Evolutionary conservation across 805 yeast genomes (phyloP), one percentile per base, ranked within the genome.

Genomic region (Cyberlindnera euphorbiae): DNA sequence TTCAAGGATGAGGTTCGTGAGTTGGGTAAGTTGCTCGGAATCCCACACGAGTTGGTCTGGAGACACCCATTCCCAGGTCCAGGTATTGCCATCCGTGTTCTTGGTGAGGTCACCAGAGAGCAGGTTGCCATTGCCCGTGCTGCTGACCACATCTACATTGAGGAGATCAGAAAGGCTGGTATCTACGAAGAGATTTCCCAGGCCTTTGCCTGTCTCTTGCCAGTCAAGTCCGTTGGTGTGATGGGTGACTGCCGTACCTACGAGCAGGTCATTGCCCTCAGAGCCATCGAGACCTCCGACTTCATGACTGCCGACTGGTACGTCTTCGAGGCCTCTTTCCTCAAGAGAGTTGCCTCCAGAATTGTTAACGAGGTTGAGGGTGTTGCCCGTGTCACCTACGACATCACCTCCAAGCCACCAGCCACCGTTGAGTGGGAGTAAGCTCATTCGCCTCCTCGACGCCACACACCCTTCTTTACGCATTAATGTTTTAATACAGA

Each of bases 61-160:
- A 86, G 99, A 75, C 99, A 93, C 63, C 99, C 99, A 39, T 93
- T 93, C 95, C 99, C 99, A 55, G 99, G 99, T 62, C 99, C 99
- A 62, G 99, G 99, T 71, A 84, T 93, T 60, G 99, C 97, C 52
- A 93, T 93, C 63, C 82, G 99, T 68, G 94, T 93, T 38, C 72
- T 93, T 32, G 99, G 99, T 53, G 97, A 90, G 69, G 97, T 93
- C 46, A 85, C 96, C 41, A 83, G 78, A 50, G 79, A 72, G 49
- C 98, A 93, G 70, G 93, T 93, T 39, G 90, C 79, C 59, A 93
- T 93, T 59, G 98, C 97, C 30, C 83, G 97, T 68, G 90, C 87
- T 62, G 98, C 99, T 45, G 99, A 93, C 63, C 73, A 71, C 64
- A 93, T 93, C 55, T 93, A 85, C 74, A 93, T 93, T 58, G 95